Conservation (phyloP, 2,329 filamentous ascomycete genomes). For the Decorospora gaudefroyi region DNA sequence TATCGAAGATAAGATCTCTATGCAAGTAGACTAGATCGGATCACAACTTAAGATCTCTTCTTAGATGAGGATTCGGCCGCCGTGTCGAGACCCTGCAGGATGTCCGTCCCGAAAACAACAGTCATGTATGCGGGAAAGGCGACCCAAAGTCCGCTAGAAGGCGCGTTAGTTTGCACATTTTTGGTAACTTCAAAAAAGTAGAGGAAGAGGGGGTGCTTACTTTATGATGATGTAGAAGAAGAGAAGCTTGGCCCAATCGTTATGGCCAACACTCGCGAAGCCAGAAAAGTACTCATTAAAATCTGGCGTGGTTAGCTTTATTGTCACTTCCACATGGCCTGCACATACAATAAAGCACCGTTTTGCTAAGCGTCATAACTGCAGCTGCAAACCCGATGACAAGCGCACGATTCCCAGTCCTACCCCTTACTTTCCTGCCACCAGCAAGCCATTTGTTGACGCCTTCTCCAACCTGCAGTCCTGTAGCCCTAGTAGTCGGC, state of each 20-base stretch:
- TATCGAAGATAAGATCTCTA: not conserved
- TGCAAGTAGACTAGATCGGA: not conserved
- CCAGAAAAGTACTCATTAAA: constrained; percentile 64
- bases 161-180: constrained; percentile 8
- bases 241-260: constrained; percentile 58
- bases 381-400: constrained; percentile 63
- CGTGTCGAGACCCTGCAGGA: constrained; percentile 61
- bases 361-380: constrained; percentile 70
- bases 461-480: constrained; percentile 47
- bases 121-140: constrained; percentile 66
- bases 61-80: constrained; percentile 43
- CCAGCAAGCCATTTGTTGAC: constrained; percentile 53
- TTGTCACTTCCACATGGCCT: not conserved
- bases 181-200: not conserved
- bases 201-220: constrained; percentile 50
- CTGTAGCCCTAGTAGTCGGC: constrained; percentile 43
- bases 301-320: constrained; percentile 49
- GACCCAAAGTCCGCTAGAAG: constrained; percentile 65
- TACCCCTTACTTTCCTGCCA: constrained; percentile 58
- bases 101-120: constrained; percentile 64
- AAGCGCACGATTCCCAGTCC: constrained; percentile 59
- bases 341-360: constrained; percentile 65
- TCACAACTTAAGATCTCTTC: constrained; percentile 30
- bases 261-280: constrained; percentile 67
- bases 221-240: constrained; percentile 69